Percentiles rank a stretch among this genome's conserved stretches.
Evolutionary conservation across 345 rosid species (phyloP).

Genomic region (Syzygium oleosum): DNA sequence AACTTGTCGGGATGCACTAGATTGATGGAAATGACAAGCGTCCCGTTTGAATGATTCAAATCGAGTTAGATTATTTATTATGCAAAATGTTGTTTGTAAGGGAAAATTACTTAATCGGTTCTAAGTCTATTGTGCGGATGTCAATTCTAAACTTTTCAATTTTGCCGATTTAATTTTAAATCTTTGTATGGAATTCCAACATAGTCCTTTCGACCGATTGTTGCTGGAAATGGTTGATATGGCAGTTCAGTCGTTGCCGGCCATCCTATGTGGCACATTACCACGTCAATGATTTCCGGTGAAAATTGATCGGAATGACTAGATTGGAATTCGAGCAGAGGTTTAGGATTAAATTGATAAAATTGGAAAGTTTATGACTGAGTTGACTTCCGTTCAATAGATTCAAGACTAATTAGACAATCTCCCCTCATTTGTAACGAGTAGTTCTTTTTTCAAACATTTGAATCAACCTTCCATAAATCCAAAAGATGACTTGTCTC

Average conservation of each 20-base stretch:
- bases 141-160: background rate
- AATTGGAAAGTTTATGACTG: background rate
- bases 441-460: background rate
- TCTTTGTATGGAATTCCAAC: rapidly evolving
- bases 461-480: background rate
- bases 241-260: rapidly evolving
- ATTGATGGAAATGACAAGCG: background rate
- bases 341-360: background rate
- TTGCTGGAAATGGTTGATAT: rapidly evolving
- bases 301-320: background rate
- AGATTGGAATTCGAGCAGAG: rapidly evolving
- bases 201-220: rapidly evolving
- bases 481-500: background rate
- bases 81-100: background rate
- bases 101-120: background rate
- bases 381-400: background rate
- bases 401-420: background rate
- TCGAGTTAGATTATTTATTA: background rate
- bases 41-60: background rate
- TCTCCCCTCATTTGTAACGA: background rate
- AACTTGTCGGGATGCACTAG: background rate
- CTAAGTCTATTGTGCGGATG: background rate
- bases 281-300: rapidly evolving
- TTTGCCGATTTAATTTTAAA: background rate
- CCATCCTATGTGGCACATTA: background rate